These are phyloP conservation scores for Alternaria gansuensis DNA, from an alignment of 2,329 filamentous ascomycete genomes.

Conservation along the genomic window DNA sequence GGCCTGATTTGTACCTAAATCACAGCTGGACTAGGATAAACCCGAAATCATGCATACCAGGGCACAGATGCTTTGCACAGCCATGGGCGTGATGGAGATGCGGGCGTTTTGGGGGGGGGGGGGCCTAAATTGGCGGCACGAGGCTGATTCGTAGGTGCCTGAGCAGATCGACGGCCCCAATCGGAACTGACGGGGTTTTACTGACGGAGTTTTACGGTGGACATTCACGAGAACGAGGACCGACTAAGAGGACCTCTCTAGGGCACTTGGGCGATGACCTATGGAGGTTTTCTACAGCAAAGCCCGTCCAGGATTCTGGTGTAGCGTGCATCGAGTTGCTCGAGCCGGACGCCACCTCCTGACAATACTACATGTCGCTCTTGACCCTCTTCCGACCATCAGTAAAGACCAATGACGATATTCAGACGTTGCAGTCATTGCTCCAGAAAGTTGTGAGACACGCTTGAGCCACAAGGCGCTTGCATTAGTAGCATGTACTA, in stretches of 20 bases:
- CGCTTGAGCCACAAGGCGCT: constrained; percentile 6
- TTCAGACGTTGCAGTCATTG: background rate
- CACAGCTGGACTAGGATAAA: background rate
- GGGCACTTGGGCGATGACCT: background rate
- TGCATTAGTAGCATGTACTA: constrained; percentile 22
- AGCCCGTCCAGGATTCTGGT: background rate
- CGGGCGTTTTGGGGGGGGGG: constrained; percentile 8
- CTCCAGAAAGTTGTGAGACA: background rate
- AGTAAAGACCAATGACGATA: background rate
- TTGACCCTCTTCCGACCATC: background rate
- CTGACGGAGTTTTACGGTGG: background rate
- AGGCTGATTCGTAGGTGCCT: constrained; percentile 6
- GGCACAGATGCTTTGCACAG: constrained; percentile 2
- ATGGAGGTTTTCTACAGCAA: background rate
- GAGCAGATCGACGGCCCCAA: background rate
- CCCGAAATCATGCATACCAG: background rate
- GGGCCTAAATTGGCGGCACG: constrained; percentile 12
- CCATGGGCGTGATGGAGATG: constrained; percentile 5
- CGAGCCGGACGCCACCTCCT: background rate
- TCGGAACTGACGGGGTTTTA: background rate
- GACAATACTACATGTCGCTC: background rate
- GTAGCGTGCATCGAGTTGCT: background rate
- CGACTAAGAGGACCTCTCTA: background rate
- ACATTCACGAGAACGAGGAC: background rate
- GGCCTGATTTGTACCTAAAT: constrained; percentile 6